Conservation (phyloP, 257 asterid genomes). For the Solanum stenotomum region DNA sequence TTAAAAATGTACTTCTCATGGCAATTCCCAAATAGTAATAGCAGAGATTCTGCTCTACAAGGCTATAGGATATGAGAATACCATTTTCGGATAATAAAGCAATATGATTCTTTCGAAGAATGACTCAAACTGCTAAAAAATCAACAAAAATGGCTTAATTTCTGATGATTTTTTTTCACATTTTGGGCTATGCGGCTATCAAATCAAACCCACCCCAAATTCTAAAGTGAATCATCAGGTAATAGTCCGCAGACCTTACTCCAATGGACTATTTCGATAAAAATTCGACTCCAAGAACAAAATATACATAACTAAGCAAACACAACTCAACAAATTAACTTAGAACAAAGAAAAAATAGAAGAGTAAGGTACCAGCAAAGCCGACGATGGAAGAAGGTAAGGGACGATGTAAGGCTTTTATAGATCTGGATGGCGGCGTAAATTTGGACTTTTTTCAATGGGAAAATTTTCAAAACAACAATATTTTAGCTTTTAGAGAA, state of each 20-base stretch:
- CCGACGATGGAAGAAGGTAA: neutral
- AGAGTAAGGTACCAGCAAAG: neutral
- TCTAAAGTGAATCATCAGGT: neutral
- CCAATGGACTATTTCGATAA: too few relatives aligned
- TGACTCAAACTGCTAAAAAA: neutral
- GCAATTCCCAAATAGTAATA: constrained; percentile 53
- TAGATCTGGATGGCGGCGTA: neutral
- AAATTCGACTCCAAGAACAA: too few relatives aligned
- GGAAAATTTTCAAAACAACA: too few relatives aligned
- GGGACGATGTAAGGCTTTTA: neutral
- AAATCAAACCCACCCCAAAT: neutral
- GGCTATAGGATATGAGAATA: constrained; percentile 36
- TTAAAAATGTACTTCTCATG: constrained; percentile 40
- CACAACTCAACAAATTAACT: too few relatives aligned
- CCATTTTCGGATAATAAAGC: constrained; percentile 11
- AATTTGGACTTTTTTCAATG: neutral
- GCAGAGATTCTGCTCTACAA: constrained; percentile 13
- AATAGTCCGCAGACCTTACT: too few relatives aligned
- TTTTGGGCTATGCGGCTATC: neutral
- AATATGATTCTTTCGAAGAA: neutral
- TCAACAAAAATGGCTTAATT: constrained; percentile 1
- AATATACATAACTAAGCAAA: too few relatives aligned
- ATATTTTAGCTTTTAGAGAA: too few relatives aligned
- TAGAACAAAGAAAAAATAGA: neutral
- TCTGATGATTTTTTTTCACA: neutral